phyloP scores from a whole-genome alignment of 1,139 yeast genomes.

The Arxiozyma telluris region DNA sequence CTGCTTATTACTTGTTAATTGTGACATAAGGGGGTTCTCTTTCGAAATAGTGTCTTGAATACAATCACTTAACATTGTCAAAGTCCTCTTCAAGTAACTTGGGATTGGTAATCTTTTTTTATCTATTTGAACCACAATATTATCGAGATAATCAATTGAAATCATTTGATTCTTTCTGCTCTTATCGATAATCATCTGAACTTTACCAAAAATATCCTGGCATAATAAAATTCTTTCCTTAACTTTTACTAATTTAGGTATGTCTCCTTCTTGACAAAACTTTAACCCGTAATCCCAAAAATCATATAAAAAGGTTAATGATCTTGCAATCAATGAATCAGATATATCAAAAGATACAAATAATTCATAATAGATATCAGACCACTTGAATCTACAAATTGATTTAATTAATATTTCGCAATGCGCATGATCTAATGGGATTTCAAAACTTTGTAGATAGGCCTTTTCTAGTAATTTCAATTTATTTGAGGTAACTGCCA shows the following conservation, averaged over 20 bases:
- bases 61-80: slow-evolving; percentile 16
- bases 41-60: slow-evolving; percentile 27
- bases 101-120: slow-evolving; percentile 23
- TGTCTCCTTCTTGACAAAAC: slow-evolving; percentile 10
- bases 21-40: slow-evolving; percentile 26
- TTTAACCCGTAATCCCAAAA: slow-evolving; percentile 16
- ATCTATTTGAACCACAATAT: slow-evolving; percentile 11
- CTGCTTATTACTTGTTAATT: slow-evolving; percentile 11
- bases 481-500: not conserved
- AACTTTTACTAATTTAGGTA: slow-evolving; percentile 11
- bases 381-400: slow-evolving; percentile 16
- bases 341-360: slow-evolving; percentile 28
- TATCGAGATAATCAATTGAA: slow-evolving; percentile 17
- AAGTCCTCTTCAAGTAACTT: slow-evolving; percentile 9
- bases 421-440: slow-evolving; percentile 9
- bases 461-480: slow-evolving; percentile 1
- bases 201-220: slow-evolving; percentile 13
- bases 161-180: slow-evolving; percentile 26
- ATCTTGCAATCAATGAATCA: slow-evolving; percentile 34
- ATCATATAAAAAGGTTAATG: slow-evolving; percentile 19
- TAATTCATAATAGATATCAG: slow-evolving; percentile 11
- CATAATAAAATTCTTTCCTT: slow-evolving; percentile 11
- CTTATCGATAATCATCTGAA: slow-evolving; percentile 21
- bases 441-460: slow-evolving; percentile 5
- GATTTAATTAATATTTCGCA: slow-evolving; percentile 5